Evolutionary conservation across 345 rosid species (phyloP).

Genomic region (Firmiana major): DNA sequence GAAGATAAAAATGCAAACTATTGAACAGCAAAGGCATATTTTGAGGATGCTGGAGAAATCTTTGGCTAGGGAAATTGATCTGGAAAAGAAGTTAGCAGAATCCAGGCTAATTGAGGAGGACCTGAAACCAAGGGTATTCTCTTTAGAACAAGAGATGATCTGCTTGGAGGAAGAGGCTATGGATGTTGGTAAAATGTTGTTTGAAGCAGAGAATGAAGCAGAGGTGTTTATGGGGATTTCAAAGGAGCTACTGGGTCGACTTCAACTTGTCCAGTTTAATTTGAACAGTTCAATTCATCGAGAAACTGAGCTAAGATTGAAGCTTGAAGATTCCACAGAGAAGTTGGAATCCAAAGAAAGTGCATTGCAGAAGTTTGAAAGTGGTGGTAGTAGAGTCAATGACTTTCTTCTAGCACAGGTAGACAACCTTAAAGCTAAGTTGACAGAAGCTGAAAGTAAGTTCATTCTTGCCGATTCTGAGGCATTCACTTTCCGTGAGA

Average conservation of each 20-base stretch:
- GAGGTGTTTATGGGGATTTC: constrained; percentile 65
- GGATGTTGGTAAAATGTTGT: constrained; percentile 51
- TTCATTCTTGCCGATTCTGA: constrained; percentile 46
- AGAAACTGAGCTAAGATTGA: constrained; percentile 48
- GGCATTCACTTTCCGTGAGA: constrained; percentile 47
- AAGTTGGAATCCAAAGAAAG: constrained; percentile 53
- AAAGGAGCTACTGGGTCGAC: constrained; percentile 59
- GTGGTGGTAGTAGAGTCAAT: constrained; percentile 37
- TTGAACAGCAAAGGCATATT: constrained; percentile 67
- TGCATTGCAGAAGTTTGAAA: constrained; percentile 47
- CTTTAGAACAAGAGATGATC: constrained; percentile 50
- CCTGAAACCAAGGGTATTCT: constrained; percentile 45
- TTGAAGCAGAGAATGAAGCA: constrained; percentile 69
- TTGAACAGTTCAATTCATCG: constrained; percentile 56
- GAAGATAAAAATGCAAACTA: constrained; percentile 67
- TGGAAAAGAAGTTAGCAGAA: constrained; percentile 74
- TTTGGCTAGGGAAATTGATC: constrained; percentile 87
- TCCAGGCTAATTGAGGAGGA: constrained; percentile 56
- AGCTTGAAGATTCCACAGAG: constrained; percentile 39
- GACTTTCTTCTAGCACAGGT: constrained; percentile 47
- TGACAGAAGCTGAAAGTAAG: constrained; percentile 55
- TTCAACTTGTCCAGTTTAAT: constrained; percentile 64
- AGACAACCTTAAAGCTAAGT: constrained; percentile 47
- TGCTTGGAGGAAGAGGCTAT: constrained; percentile 62
- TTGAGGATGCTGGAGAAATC: constrained; percentile 93